Conservation (phyloP, 2,329 filamentous ascomycete species). For the Periconia digitata region DNA sequence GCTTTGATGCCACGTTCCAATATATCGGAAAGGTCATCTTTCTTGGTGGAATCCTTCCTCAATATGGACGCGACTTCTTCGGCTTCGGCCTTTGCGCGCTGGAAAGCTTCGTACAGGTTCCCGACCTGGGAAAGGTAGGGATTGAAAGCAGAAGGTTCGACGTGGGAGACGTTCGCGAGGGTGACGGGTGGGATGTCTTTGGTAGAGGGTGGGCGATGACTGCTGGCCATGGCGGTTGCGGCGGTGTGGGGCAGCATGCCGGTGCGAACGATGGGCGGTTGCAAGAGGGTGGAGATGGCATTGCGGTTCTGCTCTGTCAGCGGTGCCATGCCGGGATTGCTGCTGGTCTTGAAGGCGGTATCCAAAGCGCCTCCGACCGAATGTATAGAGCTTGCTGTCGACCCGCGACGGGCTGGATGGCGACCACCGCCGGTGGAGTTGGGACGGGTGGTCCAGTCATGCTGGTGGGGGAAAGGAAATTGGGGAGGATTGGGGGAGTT, state of each 20-base stretch:
- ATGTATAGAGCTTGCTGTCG: constrained; percentile 82
- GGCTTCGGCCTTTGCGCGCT: constrained; percentile 76
- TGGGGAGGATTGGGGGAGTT: constrained; percentile 45
- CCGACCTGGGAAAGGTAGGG: constrained; percentile 85
- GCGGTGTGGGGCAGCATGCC: constrained; percentile 79
- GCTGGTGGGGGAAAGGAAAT: constrained; percentile 57
- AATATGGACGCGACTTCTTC: constrained; percentile 56
- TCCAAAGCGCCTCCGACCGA: constrained; percentile 86
- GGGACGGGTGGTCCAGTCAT: constrained; percentile 55
- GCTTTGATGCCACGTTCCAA: constrained; percentile 46
- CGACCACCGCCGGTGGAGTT: constrained; percentile 48
- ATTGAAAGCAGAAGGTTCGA: constrained; percentile 78
- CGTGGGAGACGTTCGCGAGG: constrained; percentile 80
- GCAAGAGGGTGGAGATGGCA: constrained; percentile 91
- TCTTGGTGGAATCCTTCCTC: constrained; percentile 50
- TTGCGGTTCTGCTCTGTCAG: constrained; percentile 80
- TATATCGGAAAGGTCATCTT: constrained; percentile 53
- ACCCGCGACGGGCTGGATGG: constrained; percentile 68
- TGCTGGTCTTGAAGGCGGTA: constrained; percentile 60
- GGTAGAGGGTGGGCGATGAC: constrained; percentile 79
- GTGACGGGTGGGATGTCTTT: constrained; percentile 92
- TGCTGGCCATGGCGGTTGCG: constrained; percentile 63
- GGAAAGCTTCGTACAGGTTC: constrained; percentile 83
- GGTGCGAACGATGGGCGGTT: constrained; percentile 85
- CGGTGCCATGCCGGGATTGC: constrained; percentile 47